Percentiles rank a stretch among this genome's conserved stretches.
phyloP scores from a whole-genome alignment of 164 flowering plant species.

The Macadamia integrifolia region DNA sequence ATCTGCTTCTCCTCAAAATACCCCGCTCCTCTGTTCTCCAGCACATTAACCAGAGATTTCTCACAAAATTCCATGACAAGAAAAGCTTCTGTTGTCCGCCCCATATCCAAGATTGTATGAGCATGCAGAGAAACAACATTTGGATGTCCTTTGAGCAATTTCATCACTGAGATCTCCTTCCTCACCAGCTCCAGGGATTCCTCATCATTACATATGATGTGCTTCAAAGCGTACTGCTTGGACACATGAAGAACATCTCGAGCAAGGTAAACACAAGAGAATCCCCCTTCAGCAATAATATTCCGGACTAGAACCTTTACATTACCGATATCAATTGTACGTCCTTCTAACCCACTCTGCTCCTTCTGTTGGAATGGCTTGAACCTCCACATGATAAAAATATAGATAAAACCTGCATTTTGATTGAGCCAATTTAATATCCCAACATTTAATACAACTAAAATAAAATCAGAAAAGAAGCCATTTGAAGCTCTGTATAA shows the following conservation, averaged over 20 bases:
- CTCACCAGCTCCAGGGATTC: conserved; percentile 68
- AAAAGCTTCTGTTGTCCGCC: conserved; percentile 83
- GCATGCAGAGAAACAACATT: conserved; percentile 75
- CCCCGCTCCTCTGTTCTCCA: conserved; percentile 88
- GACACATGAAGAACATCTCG: conserved; percentile 57
- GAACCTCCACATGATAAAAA: conserved; percentile 59
- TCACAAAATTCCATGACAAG: conserved; percentile 96
- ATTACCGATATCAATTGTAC: conserved; percentile 55
- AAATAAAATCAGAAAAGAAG: no score
- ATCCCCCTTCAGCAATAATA: conserved; percentile 75
- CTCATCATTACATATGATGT: conserved; percentile 83
- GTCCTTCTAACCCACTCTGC: conserved; percentile 66
- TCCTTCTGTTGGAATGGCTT: conserved; percentile 63
- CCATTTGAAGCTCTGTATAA: no score
- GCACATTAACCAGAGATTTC: conserved; percentile 79
- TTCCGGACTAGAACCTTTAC: conserved; percentile 55
- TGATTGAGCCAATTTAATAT: background rate
- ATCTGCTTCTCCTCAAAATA: conserved; percentile 87
- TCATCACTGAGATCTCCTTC: conserved; percentile 93
- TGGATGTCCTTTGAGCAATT: conserved; percentile 81
- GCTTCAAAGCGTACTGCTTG: conserved; percentile 94
- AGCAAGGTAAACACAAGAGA: conserved; percentile 65
- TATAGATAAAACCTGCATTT: conserved; percentile 4
- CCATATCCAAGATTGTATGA: conserved; percentile 73
- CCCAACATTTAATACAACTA: no score